phyloP scores from a whole-genome alignment of 768 basidiomycete species.

The Lepiota subincarnata region DNA sequence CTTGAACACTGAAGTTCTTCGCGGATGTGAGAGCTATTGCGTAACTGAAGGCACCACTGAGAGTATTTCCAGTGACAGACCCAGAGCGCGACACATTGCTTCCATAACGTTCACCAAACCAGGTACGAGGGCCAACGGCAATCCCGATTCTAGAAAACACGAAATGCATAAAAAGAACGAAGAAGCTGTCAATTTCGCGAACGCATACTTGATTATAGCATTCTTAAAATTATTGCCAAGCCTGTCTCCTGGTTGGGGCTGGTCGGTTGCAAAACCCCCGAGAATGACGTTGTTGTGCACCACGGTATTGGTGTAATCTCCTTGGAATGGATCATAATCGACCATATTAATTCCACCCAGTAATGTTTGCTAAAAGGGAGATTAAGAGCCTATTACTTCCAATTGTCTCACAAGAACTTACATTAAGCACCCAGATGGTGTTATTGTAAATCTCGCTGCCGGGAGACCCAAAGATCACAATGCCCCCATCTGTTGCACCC shows the following conservation, averaged over 20 bases:
- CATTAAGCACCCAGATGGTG: conserved; percentile 67
- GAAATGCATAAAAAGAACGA: not conserved
- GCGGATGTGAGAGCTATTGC: conserved; percentile 66
- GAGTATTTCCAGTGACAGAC: conserved; percentile 49
- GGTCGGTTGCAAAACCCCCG: conserved; percentile 62
- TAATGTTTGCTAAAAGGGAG: conserved; percentile 48
- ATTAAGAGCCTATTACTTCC: conserved; percentile 7
- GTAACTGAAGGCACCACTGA: conserved; percentile 70
- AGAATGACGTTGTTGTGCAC: conserved; percentile 64
- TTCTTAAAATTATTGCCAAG: conserved; percentile 55
- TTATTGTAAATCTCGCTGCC: conserved; percentile 73
- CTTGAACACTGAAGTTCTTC: conserved; percentile 59
- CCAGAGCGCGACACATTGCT: conserved; percentile 51
- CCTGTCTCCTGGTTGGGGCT: conserved; percentile 31
- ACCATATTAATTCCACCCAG: conserved; percentile 80
- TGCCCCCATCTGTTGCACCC: conserved; percentile 75
- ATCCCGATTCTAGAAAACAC: conserved; percentile 59
- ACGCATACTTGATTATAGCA: conserved; percentile 66
- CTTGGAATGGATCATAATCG: conserved; percentile 63
- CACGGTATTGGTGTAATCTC: conserved; percentile 59
- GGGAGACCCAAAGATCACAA: conserved; percentile 74
- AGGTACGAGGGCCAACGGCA: conserved; percentile 71
- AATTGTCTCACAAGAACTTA: conserved; percentile 27
- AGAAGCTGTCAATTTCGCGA: not conserved
- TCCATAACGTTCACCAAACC: conserved; percentile 61